Evolutionary conservation across 108 stramenopile species (phyloP).

Genomic region (Mayamaea pseudoterrestris): DNA sequence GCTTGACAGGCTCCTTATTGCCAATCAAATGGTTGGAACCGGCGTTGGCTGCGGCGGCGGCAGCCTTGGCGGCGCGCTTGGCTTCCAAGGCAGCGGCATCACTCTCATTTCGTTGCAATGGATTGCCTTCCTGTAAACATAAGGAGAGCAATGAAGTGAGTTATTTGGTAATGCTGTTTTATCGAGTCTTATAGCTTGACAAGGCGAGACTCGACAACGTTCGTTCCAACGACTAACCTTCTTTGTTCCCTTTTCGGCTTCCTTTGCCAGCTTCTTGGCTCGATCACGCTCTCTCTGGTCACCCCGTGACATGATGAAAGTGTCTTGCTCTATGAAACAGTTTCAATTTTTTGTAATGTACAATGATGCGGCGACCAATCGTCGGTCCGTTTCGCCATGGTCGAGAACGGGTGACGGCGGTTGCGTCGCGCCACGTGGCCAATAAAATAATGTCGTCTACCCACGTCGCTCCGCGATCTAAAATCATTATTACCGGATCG

Average conservation of each 20-base stretch:
- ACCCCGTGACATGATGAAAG: slow-evolving; percentile 57
- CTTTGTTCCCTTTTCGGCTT: slow-evolving; percentile 18
- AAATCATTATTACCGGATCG: too few relatives aligned
- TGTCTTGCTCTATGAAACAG: too few relatives aligned
- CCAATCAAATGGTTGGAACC: slow-evolving; percentile 24
- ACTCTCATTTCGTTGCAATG: slow-evolving; percentile 41
- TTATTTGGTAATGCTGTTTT: slow-evolving; percentile 1
- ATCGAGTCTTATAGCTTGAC: not conserved
- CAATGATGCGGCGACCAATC: too few relatives aligned
- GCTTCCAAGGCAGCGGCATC: slow-evolving; percentile 61
- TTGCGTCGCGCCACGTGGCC: too few relatives aligned
- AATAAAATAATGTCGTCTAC: too few relatives aligned
- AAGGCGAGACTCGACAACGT: not conserved
- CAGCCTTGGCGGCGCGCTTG: slow-evolving; percentile 65
- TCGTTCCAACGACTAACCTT: not conserved
- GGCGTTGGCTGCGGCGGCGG: slow-evolving; percentile 8
- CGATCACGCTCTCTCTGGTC: slow-evolving; percentile 72
- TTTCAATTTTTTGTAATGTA: too few relatives aligned
- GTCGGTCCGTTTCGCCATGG: too few relatives aligned
- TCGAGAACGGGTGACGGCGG: too few relatives aligned
- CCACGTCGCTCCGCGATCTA: too few relatives aligned
- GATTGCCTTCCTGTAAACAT: slow-evolving; percentile 40
- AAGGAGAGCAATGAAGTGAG: not conserved
- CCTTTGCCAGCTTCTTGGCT: slow-evolving; percentile 59
- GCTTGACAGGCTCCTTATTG: slow-evolving; percentile 31